Evolutionary conservation across 257 asterid genomes (phyloP).

Genomic region (Sherardia arvensis): DNA sequence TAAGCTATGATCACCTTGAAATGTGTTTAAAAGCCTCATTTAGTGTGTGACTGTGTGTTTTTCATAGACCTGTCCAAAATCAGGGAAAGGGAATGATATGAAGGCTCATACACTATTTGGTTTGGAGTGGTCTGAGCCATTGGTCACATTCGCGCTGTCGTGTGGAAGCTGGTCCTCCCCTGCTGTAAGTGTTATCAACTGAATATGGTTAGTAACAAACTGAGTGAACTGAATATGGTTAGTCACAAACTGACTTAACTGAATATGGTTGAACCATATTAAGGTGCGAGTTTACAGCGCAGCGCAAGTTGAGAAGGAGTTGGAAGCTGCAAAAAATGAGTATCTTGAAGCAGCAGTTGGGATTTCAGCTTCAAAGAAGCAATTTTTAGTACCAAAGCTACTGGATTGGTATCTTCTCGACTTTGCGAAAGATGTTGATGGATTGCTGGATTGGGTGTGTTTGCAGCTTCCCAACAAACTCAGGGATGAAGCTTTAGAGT

Average conservation of each 20-base stretch:
- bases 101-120: constrained; percentile 44
- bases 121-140: constrained; percentile 84
- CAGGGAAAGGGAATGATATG: constrained; percentile 41
- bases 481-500: constrained; percentile 34
- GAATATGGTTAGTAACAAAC: neutral
- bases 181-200: constrained; percentile 55
- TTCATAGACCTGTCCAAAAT: constrained; percentile 49
- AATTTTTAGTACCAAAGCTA: constrained; percentile 52
- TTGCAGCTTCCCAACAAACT: constrained; percentile 62
- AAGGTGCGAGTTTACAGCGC: constrained; percentile 78
- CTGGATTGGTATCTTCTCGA: constrained; percentile 80
- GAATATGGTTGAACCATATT: constrained; percentile 9
- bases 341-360: constrained; percentile 69
- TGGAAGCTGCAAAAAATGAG: constrained; percentile 64
- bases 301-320: constrained; percentile 45
- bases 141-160: constrained; percentile 79
- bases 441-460: constrained; percentile 71
- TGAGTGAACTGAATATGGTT: neutral
- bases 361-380: constrained; percentile 44
- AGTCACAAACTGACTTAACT: neutral
- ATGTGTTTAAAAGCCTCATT: neutral
- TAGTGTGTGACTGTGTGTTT: neutral
- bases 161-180: constrained; percentile 97
- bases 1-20: constrained; percentile 21
- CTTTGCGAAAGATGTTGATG: constrained; percentile 70